Base-by-base conservation (phyloP, 148 eudicot genomes). In the Euryodendron excelsum region DNA sequence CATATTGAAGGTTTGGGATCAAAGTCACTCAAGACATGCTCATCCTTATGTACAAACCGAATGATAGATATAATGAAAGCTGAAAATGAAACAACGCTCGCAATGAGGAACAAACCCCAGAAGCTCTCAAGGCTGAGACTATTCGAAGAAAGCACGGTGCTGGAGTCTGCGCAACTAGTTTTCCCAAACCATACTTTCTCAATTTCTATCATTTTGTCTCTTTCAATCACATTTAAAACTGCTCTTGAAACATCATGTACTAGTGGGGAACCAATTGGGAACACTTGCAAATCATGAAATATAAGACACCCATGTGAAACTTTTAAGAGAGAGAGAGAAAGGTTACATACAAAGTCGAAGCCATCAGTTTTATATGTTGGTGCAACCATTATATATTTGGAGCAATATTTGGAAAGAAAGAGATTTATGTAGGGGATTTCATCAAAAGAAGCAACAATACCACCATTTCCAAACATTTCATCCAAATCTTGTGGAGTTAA, bases 201-300 rank as follows among this genome's bases (percentile, higher is more conserved):
- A 21, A 87, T 45, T 14, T 0, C 5, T 0, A 25, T 14, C 83
- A 84, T 84, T 30, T 52, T 20, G 8, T 74, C 70, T 25, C 80
- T 78, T 76, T 87, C 82, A 11, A 80, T 84, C 34, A 87, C 78
- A 8, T 66, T 63, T 44, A 87, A 37, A 77, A 87, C 68, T 55
- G 77, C 79, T 52, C 76, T 73, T 28, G 89, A 87, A 74, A 87
- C 77, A 55, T 78, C 84, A 6, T 77, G 58, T 20, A 78, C 82
- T 21, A 87, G 79, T 21, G 77, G 78, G 1, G 89, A 86, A 12
- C 89, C 83, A n/a, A 44, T 84, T 15, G 85, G 85, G 45, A 81
- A 81, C 44, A 66, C 84, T 84, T 85, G 31, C 60, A 78, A 20
- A 65, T 58, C 55, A 48, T 11, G 37, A 18, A 17, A 77, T 9